These are phyloP conservation scores for Aureobasidium sp. DNA, from an alignment of 2,329 filamentous ascomycete genomes.

Conservation along the genomic window DNA sequence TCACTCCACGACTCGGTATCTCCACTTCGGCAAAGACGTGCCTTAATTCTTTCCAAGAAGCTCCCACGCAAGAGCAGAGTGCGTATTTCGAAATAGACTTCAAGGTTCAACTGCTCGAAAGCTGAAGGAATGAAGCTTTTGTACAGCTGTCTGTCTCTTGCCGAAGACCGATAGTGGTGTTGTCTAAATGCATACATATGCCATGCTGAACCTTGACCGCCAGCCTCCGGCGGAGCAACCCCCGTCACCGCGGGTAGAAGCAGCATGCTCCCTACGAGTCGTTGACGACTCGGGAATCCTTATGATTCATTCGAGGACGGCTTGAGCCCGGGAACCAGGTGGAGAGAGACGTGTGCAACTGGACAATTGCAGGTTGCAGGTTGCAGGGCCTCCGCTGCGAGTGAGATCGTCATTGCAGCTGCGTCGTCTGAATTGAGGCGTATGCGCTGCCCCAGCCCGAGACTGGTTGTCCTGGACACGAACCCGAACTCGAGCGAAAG, in stretches of 20 bases:
- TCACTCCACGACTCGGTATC: background rate
- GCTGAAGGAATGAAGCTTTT: background rate
- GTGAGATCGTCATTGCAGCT: background rate
- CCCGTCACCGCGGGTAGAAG: background rate
- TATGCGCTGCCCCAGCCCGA: background rate
- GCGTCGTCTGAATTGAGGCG: background rate
- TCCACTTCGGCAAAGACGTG: background rate
- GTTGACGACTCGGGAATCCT: background rate
- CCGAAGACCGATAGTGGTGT: background rate
- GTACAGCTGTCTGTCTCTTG: background rate
- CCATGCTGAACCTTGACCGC: background rate
- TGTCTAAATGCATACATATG: background rate
- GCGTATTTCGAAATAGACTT: too few species aligned
- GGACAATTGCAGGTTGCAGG: background rate
- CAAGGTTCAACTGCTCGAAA: background rate
- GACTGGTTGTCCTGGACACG: conserved; percentile 2
- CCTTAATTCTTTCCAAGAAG: background rate
- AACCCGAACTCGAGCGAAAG: background rate
- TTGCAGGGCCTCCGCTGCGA: background rate
- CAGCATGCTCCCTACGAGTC: background rate
- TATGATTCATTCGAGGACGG: background rate
- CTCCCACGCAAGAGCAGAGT: background rate
- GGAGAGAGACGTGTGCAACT: background rate
- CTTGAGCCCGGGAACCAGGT: background rate
- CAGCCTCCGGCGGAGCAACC: background rate